Evolutionary conservation across 2,329 filamentous ascomycete species (phyloP).

Genomic region (Nemania diffusa): DNA sequence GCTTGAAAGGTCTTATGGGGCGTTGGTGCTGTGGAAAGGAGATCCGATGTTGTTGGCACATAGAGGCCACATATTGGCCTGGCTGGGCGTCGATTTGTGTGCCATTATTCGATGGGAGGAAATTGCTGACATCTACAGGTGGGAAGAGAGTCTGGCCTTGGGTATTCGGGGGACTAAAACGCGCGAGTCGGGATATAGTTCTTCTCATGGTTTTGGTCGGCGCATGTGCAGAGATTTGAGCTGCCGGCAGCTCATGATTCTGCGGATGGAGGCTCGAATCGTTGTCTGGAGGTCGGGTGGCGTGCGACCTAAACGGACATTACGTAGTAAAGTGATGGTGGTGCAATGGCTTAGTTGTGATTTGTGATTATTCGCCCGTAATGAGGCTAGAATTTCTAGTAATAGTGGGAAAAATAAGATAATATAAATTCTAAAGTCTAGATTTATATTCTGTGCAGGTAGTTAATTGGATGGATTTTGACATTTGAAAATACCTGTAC

Average conservation of each 20-base stretch:
- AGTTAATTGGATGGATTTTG: too few species aligned
- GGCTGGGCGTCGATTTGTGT: slow-evolving; percentile 29
- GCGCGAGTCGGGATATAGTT: slow-evolving; percentile 28
- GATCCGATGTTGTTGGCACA: slow-evolving; percentile 59
- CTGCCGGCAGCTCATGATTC: slow-evolving; percentile 20
- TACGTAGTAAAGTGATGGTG: neutral
- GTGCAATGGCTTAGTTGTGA: neutral
- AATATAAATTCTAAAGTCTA: too few species aligned
- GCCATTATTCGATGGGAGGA: neutral
- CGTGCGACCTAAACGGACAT: neutral
- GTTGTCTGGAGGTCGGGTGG: neutral
- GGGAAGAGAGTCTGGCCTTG: neutral
- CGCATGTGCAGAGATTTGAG: slow-evolving; percentile 10
- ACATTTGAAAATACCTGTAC: too few species aligned
- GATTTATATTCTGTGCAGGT: too few species aligned
- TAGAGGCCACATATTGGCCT: slow-evolving; percentile 31
- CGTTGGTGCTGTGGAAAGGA: slow-evolving; percentile 32
- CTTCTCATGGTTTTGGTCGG: slow-evolving; percentile 39
- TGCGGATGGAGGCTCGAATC: neutral
- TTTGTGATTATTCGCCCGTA: neutral
- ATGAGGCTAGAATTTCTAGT: neutral
- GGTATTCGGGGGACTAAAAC: neutral
- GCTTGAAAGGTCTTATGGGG: slow-evolving; percentile 21
- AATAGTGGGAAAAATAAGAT: neutral
- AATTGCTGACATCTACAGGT: neutral